Percentiles rank a stretch among this genome's conserved stretches.
phyloP scores from a whole-genome alignment of 768 basidiomycete species.

The Lactarius hengduanensis region DNA sequence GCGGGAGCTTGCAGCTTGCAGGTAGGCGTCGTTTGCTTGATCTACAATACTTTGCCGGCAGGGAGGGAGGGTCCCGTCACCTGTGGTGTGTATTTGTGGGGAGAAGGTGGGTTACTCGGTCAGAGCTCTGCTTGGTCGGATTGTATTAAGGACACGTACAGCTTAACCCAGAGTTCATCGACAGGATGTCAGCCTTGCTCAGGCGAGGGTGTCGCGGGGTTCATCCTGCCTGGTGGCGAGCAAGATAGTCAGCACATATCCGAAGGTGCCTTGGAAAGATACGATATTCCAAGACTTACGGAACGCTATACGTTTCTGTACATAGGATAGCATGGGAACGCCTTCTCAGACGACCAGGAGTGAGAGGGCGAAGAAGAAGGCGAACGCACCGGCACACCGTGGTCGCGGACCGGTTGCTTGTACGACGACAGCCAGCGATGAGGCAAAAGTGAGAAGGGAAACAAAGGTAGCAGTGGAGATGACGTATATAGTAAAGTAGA shows the following conservation, averaged over 20 bases:
- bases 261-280: not conserved
- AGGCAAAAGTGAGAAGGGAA: constrained; percentile 8
- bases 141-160: constrained; percentile 4
- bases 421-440: constrained; percentile 5
- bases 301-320: not conserved
- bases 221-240: not conserved
- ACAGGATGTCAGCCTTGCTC: not conserved
- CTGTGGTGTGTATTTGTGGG: not conserved
- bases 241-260: too few relatives aligned
- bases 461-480: not conserved
- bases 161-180: constrained; percentile 5
- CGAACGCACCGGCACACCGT: constrained; percentile 8
- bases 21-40: not conserved
- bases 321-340: not conserved
- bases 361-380: not conserved
- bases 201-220: constrained; percentile 8
- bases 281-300: not conserved
- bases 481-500: constrained; percentile 1
- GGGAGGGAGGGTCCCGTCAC: not conserved
- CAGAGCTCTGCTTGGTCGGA: not conserved
- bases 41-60: not conserved
- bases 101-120: not conserved
- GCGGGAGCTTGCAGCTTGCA: not conserved
- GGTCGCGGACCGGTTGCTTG: constrained; percentile 5
- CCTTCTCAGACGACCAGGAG: not conserved